Evolutionary conservation across 805 yeast species (phyloP).

Genomic region (Hanseniaspora clermontiae): DNA sequence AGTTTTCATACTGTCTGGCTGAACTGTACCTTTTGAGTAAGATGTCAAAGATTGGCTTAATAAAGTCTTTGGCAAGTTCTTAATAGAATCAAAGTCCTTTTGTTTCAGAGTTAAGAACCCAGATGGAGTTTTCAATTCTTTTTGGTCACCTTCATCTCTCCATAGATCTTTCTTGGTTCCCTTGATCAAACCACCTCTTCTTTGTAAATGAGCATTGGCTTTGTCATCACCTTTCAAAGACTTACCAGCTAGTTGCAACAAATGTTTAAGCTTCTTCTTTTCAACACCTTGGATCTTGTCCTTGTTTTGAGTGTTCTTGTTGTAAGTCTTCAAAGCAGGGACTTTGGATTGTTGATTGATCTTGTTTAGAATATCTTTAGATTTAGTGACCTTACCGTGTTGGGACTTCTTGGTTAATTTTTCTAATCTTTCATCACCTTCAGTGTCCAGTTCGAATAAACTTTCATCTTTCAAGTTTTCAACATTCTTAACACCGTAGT

Average conservation of each 20-base stretch:
- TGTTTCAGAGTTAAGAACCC: conserved; percentile 21
- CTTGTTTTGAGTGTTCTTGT: conserved; percentile 30
- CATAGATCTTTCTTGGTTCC: conserved; percentile 51
- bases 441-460: conserved; percentile 46
- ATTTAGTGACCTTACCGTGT: conserved; percentile 37
- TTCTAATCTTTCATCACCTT: conserved; percentile 39
- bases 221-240: conserved; percentile 10
- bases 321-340: conserved; percentile 39
- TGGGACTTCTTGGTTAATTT: conserved; percentile 32
- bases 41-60: conserved; percentile 32
- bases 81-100: conserved; percentile 16
- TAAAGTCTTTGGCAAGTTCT: conserved; percentile 31
- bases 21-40: conserved; percentile 39
- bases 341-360: conserved; percentile 50
- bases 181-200: conserved; percentile 49
- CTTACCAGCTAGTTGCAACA: conserved; percentile 69
- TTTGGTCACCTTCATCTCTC: conserved; percentile 32
- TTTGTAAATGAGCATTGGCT: conserved; percentile 26
- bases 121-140: conserved; percentile 21
- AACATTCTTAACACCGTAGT: conserved; percentile 26
- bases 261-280: conserved; percentile 47
- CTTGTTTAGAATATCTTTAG: conserved; percentile 59
- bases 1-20: conserved; percentile 43
- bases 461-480: conserved; percentile 21
- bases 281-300: conserved; percentile 48